phyloP scores from a whole-genome alignment of 1,284 basidiomycete genomes.

The Tranzscheliella williamsii region DNA sequence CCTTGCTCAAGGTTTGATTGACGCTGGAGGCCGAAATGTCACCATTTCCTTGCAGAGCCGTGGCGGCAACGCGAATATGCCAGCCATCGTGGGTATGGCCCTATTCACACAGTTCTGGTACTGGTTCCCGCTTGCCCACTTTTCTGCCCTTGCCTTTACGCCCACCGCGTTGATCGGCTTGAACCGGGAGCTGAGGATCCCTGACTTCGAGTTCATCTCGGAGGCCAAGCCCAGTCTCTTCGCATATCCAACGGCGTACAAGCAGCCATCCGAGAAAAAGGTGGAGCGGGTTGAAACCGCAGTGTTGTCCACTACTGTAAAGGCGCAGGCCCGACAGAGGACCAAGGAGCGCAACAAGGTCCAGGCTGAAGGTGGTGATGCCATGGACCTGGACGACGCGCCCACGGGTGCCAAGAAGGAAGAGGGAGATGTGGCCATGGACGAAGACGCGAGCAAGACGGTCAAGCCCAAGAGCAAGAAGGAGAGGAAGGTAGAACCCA shows the following conservation, averaged over 20 bases:
- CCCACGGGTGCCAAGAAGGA: constrained; percentile 21
- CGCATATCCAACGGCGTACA: constrained; percentile 53
- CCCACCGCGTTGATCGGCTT: constrained; percentile 59
- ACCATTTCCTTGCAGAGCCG: constrained; percentile 58
- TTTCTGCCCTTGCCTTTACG: constrained; percentile 57
- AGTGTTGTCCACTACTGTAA: constrained; percentile 57
- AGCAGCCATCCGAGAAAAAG: constrained; percentile 57
- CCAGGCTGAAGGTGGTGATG: constrained; percentile 38
- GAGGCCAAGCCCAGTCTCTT: constrained; percentile 58
- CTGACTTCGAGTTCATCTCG: constrained; percentile 53
- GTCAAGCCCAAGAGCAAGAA: constrained; percentile 21
- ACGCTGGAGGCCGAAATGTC: constrained; percentile 60
- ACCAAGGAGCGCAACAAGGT: constrained; percentile 55
- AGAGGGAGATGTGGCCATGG: constrained; percentile 35
- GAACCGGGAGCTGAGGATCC: constrained; percentile 51
- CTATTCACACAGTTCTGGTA: constrained; percentile 61
- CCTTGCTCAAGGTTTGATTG: constrained; percentile 57
- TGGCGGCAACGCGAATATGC: constrained; percentile 57
- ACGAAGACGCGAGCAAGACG: constrained; percentile 38
- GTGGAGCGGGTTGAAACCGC: constrained; percentile 60
- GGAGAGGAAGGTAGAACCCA: constrained; percentile 73
- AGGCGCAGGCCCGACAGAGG: constrained; percentile 57
- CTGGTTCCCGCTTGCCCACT: constrained; percentile 61
- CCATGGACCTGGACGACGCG: constrained; percentile 52
- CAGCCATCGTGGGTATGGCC: constrained; percentile 60